Evolutionary conservation across 257 asterid species (phyloP).

Genomic region (Scutellaria minor): DNA sequence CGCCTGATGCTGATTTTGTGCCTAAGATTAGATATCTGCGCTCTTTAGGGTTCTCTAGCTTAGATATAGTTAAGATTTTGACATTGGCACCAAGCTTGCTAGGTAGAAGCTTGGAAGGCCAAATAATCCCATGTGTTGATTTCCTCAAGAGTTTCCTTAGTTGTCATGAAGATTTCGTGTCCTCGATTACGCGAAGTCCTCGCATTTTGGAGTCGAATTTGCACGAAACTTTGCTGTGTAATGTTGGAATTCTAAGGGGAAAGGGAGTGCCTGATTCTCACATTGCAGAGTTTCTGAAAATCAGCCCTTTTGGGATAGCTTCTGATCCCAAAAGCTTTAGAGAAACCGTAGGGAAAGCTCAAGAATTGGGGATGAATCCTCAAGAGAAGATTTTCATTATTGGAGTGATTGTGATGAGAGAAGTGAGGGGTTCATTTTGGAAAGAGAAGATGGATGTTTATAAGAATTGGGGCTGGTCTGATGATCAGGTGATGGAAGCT

Average conservation of each 20-base stretch:
- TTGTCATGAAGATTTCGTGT: background rate
- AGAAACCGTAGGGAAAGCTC: constrained; percentile 11
- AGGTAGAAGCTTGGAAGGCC: constrained; percentile 33
- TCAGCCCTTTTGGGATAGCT: constrained; percentile 4
- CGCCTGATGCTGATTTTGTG: constrained; percentile 27
- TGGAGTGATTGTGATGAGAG: constrained; percentile 26
- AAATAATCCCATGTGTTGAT: constrained; percentile 36
- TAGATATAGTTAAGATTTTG: constrained; percentile 27
- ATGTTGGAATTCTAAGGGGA: constrained; percentile 15
- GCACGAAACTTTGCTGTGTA: constrained; percentile 10
- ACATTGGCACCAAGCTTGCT: constrained; percentile 11
- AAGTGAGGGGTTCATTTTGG: constrained; percentile 23
- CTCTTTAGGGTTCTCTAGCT: constrained; percentile 36
- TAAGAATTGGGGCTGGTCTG: constrained; percentile 33
- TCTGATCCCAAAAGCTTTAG: constrained; percentile 2
- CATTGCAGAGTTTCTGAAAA: constrained; percentile 13
- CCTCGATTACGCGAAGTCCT: constrained; percentile 14
- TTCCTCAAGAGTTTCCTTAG: constrained; percentile 28
- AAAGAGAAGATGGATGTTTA: constrained; percentile 30
- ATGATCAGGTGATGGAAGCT: constrained; percentile 14
- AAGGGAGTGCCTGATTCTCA: constrained; percentile 28
- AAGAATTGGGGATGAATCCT: constrained; percentile 31
- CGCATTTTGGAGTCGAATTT: background rate
- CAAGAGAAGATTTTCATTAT: background rate
- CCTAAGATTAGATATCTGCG: constrained; percentile 41